Base-by-base conservation (phyloP, 768 basidiomycete species). In the Mycena alexandri region DNA sequence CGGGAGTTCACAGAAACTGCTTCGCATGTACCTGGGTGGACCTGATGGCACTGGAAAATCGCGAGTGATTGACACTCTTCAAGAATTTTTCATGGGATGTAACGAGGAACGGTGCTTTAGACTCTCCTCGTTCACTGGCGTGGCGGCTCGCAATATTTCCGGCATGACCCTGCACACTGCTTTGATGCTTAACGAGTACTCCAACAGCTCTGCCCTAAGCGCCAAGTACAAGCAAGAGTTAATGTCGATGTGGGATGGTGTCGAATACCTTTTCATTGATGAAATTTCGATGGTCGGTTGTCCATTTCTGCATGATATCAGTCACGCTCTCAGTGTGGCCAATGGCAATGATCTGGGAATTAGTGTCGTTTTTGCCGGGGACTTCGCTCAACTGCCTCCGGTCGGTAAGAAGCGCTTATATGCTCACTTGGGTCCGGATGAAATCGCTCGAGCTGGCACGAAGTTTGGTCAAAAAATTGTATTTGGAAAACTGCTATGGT, bases 351-450 rank as follows among this genome's bases (percentile, higher is more conserved):
- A 46, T 0, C 13, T 42, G 14, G 80, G 81, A 0, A 73, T 84
- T 0, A 83, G 79, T 51, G 65, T 84, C 2, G 79, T 84, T 0
- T 82, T 82, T 59, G 80, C 81, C 0, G 82, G 84, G 3, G 82
- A 85, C 61, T 84, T 85, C 62, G 74, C 75, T 1, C 84, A 85
- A 56, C 63, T 82, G 2, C 79, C 82, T 0, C 83, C 84, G 9
- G 76, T 85, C 0, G 66, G 70, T 0, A 69, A 79, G 4, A 74
- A 21, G 6, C 33, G 51, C 1, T n/a, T 62, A 22, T 62, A 51
- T 34, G 52, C 7, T 22, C 61, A 52, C 19, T 11, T 62, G 2
- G 61, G 43, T 19, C n/a, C 44, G 2, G 5, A 56, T 43, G 19
- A 56, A 1, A 52, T 52, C 17, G 51, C 51, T 10, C 11, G 17